Conservation (phyloP, 495 filamentous ascomycete species). For the Penicillium angulare region DNA sequence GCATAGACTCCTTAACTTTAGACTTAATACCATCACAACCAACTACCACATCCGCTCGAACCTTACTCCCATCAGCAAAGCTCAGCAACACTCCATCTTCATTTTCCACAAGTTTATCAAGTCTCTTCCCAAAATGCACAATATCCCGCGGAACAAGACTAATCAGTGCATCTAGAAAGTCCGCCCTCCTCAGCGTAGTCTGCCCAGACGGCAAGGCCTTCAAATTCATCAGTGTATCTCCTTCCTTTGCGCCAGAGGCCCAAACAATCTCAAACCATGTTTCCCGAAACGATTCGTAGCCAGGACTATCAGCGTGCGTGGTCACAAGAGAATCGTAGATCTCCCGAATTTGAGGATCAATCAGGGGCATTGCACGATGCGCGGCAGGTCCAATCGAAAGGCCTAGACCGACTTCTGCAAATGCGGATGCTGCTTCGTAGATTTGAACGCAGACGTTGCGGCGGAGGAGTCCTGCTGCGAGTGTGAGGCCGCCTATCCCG, state of each 20-base stretch:
- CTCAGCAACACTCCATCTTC: constrained; percentile 15
- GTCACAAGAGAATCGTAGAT: constrained; percentile 36
- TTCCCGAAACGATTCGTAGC: constrained; percentile 19
- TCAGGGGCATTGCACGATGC: constrained; percentile 49
- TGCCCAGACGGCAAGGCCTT: constrained; percentile 33
- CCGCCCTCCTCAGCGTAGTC: constrained; percentile 49
- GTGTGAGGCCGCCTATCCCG: constrained; percentile 58
- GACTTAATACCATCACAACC: constrained; percentile 61
- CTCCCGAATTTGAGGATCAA: constrained; percentile 41
- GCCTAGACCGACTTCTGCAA: constrained; percentile 59
- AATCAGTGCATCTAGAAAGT: constrained; percentile 60
- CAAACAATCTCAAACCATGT: constrained; percentile 33
- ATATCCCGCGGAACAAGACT: constrained; percentile 47
- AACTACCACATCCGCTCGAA: constrained; percentile 44
- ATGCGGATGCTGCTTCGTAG: constrained; percentile 53
- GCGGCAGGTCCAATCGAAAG: constrained; percentile 60
- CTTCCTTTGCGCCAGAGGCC: constrained; percentile 20
- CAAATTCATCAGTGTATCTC: constrained; percentile 27
- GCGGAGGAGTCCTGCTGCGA: constrained; percentile 54
- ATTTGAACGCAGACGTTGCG: constrained; percentile 48
- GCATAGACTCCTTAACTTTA: constrained; percentile 42
- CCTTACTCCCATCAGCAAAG: constrained; percentile 35
- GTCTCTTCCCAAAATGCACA: constrained; percentile 34
- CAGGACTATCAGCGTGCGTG: constrained; percentile 27
- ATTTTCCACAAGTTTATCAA: constrained; percentile 19